Evolutionary conservation across 176 grass and related monocot species (phyloP).

Genomic region (Ensete ventricosum): DNA sequence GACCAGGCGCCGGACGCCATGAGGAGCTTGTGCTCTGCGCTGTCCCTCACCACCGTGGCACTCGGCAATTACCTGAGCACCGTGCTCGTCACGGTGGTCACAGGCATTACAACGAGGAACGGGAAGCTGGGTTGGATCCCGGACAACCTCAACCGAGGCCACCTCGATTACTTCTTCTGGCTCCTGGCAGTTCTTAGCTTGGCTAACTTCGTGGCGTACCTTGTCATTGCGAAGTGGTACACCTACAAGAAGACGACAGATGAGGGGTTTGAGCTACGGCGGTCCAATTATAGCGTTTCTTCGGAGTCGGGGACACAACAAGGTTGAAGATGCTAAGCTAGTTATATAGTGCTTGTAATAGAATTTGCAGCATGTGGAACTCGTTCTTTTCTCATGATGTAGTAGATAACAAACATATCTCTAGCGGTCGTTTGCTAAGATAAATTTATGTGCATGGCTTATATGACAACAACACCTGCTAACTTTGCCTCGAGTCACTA

Average conservation of each 20-base stretch:
- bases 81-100: background rate
- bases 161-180: slow-evolving; percentile 17
- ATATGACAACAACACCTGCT: too few species aligned
- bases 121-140: slow-evolving; percentile 12
- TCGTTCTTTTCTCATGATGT: background rate
- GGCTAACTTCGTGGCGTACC: background rate
- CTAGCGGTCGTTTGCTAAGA: background rate
- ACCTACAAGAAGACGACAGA: slow-evolving; percentile 5
- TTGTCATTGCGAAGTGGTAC: slow-evolving; percentile 10
- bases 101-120: background rate
- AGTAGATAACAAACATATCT: background rate
- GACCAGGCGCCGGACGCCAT: slow-evolving; percentile 12
- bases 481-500: too few species aligned
- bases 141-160: slow-evolving; percentile 7
- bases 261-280: background rate
- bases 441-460: too few species aligned
- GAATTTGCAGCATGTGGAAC: background rate
- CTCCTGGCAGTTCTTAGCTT: slow-evolving; percentile 2
- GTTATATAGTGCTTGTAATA: background rate
- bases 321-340: background rate
- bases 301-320: too few species aligned
- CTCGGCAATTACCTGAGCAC: slow-evolving; percentile 11
- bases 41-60: background rate
- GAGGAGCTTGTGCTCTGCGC: slow-evolving; percentile 16
- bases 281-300: background rate